Base-by-base conservation (phyloP, 352 stramenopile species). In the Phytopythium boreale region DNA sequence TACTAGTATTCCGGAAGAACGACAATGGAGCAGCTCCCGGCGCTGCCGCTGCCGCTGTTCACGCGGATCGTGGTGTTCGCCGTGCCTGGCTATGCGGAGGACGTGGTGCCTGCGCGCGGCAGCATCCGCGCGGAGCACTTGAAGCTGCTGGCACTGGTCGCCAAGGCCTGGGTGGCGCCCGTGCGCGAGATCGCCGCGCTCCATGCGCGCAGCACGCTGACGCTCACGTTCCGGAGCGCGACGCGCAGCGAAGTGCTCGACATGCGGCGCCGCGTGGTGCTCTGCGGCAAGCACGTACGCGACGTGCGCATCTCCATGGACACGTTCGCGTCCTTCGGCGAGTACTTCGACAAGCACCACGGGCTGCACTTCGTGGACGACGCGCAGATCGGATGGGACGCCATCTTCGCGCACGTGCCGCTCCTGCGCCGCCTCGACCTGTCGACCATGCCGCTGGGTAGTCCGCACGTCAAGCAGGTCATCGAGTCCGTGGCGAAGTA, bases 1-100 rank as follows among this genome's bases (percentile, higher is more conserved):
- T n/a, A n/a, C n/a, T n/a, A 19, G 8, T 46, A 8, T 11, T 10
- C 9, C 4, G 34, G 17, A 43, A 22, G 20, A 27, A 2, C 51
- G 15, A 15, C 1, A 0, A 59, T 59, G 52, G 52, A n/a, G 52
- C 52, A 47, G 27, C 52, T 59, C 27, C 27, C 56, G 27, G 7
- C 59, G 26, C 64, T 83, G 22, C 75, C 75, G 29, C 53, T 71
- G 36, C 65, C 73, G 46, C 53, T 82, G 27, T 74, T 82, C 52
- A 63, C 64, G 15, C 66, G 69, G 2, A 61, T 80, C 19, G 49
- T 84, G 24, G 71, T 74, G 53, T 80, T 77, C 50, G 56, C 63
- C 1, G 36, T 71, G 20, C 66, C 60, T 41, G 64, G 60, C 20
- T 70, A 62, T 53, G 63, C 55, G 6, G 61, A 72, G 29, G 53